phyloP scores from a whole-genome alignment of 495 filamentous ascomycete genomes.

The Aspergillus egyptiacus region DNA sequence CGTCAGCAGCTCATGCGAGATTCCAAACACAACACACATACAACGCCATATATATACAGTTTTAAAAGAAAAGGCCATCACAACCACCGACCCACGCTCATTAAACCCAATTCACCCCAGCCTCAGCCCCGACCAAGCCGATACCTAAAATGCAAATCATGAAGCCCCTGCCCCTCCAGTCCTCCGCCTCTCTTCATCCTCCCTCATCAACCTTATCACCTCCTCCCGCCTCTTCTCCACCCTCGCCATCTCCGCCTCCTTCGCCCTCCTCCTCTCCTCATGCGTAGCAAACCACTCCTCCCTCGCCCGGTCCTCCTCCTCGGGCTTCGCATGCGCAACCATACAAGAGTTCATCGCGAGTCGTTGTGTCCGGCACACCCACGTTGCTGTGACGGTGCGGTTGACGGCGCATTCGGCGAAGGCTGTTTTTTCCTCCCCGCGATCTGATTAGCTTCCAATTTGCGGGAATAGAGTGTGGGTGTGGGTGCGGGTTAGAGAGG shows the following conservation, averaged over 20 bases:
- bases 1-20: not conserved
- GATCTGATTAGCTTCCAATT: not conserved
- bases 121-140: not conserved
- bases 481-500: not conserved
- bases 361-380: slow-evolving; percentile 72
- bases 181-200: slow-evolving; percentile 35
- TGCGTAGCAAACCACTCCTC: slow-evolving; percentile 86
- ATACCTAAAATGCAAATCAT: not conserved
- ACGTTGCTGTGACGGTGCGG: slow-evolving; percentile 79
- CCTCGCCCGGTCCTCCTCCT: slow-evolving; percentile 79
- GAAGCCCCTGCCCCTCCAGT: not conserved
- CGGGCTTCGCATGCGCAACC: slow-evolving; percentile 73
- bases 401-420: slow-evolving; percentile 85
- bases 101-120: not conserved
- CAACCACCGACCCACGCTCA: no score
- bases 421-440: slow-evolving; percentile 39
- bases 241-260: slow-evolving; percentile 51
- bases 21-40: not conserved
- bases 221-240: slow-evolving; percentile 43
- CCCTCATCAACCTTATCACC: slow-evolving; percentile 49
- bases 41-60: not conserved
- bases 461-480: not conserved
- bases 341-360: slow-evolving; percentile 91
- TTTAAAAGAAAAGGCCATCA: no score
- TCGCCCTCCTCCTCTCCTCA: slow-evolving; percentile 57